Conservation (phyloP, 2,329 filamentous ascomycete genomes). For the Fusarium chaquense region DNA sequence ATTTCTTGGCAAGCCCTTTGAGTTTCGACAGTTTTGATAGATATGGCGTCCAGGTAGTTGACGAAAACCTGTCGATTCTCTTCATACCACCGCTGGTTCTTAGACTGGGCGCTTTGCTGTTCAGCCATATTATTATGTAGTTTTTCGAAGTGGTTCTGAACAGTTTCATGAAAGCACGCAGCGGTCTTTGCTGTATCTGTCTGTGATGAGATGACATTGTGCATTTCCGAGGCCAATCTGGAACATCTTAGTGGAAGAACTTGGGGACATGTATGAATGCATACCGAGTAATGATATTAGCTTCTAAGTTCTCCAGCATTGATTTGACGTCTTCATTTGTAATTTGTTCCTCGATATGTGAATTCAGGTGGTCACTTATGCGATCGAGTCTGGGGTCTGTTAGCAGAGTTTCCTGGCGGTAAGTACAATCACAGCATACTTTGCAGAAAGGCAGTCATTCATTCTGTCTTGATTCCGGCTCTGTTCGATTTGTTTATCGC, state of each 20-base stretch:
- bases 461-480: slow-evolving; percentile 4
- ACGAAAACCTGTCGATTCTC: slow-evolving; percentile 4
- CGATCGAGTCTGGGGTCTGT: slow-evolving; percentile 31
- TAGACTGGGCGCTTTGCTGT: slow-evolving; percentile 5
- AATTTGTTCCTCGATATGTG: not conserved
- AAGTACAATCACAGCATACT: slow-evolving; percentile 23
- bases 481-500: slow-evolving; percentile 5
- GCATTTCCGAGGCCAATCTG: slow-evolving; percentile 36
- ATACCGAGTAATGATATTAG: slow-evolving; percentile 38
- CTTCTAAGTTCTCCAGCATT: slow-evolving; percentile 27
- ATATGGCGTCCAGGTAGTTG: slow-evolving; percentile 20
- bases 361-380: slow-evolving; percentile 22
- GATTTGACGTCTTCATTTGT: slow-evolving; percentile 4
- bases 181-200: slow-evolving; percentile 16
- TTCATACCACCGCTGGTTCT: slow-evolving; percentile 3
- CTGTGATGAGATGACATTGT: slow-evolving; percentile 25
- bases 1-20: slow-evolving; percentile 34
- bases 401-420: not conserved
- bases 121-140: slow-evolving; percentile 11
- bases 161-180: slow-evolving; percentile 5
- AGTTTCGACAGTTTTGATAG: slow-evolving; percentile 15
- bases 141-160: slow-evolving; percentile 14
- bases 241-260: not conserved
- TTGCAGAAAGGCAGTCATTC: slow-evolving; percentile 30
- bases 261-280: not conserved